Base-by-base conservation (phyloP, 805 yeast species). In the Priceomyces fermenticarens region DNA sequence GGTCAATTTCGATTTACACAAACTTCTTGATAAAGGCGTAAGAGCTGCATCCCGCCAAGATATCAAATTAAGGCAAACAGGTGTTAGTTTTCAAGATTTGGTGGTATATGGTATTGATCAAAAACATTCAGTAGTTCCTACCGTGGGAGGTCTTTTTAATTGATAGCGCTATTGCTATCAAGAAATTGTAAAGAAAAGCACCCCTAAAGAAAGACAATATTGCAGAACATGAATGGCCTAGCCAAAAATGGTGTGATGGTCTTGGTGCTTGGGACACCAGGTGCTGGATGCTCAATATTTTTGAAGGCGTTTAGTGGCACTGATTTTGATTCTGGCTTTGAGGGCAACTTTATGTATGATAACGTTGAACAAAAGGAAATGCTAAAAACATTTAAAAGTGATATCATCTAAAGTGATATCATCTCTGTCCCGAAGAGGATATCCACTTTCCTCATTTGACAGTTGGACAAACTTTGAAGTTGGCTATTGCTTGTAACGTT, bases 391-490 rank as follows among this genome's bases (percentile, higher is more conserved):
- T 84, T 70, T 64, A 77, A 76, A 48, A 72, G 78, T n/a, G n/a
- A n/a, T n/a, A n/a, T n/a, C n/a, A n/a, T n/a, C n/a, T n/a, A n/a
- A n/a, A n/a, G n/a, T 25, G 86, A 78, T 49, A 61, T 79, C 35
- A 63, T 79, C 33, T 79, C 56, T 77, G 77, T 50, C 81, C 81
- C 28, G 83, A 77, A 60, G 63, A 81, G 42, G 93, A 85, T 57
- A 75, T 75, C 44, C 93, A 85, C 59, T 83, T 83, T 65, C 91
- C 93, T 10, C 82, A 81, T 48, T 67, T 85, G 48, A 84, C 88
- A 1, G 91, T 85, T 30, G 78, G 81, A 40, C 83, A 85, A 57
- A 85, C 93, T 9, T 65, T 85, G 42, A 69, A 71, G 44, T 85
- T 85, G 57, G 90, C 90, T 3, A 70, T 84, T 40, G 81, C 78